phyloP scores from a whole-genome alignment of 2,329 filamentous ascomycete species.

The Stachybotrys echinatus region DNA sequence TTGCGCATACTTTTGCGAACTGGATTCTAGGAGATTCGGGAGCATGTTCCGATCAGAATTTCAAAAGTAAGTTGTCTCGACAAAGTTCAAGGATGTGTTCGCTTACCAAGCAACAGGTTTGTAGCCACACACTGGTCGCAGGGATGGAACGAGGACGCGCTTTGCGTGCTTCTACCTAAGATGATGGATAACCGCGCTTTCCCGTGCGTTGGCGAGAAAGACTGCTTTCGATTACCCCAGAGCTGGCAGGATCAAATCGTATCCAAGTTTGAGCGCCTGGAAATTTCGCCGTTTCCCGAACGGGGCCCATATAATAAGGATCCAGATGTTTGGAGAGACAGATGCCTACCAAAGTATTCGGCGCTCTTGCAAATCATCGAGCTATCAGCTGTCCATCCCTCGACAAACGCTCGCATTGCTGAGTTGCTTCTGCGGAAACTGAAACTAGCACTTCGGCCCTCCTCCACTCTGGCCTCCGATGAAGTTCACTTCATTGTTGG shows the following conservation, averaged over 20 bases:
- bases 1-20: constrained; percentile 72
- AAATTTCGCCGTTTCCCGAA: constrained; percentile 60
- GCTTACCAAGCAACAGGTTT: constrained; percentile 51
- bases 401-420: constrained; percentile 60
- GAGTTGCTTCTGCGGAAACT: constrained; percentile 62
- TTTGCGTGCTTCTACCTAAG: constrained; percentile 63
- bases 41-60: constrained; percentile 76
- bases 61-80: constrained; percentile 55
- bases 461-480: constrained; percentile 52
- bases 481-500: constrained; percentile 70
- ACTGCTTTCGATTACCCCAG: constrained; percentile 53
- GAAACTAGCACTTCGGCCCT: constrained; percentile 58
- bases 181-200: constrained; percentile 55
- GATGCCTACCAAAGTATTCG: constrained; percentile 62
- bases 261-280: constrained; percentile 61
- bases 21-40: constrained; percentile 70
- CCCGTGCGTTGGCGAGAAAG: constrained; percentile 44
- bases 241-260: constrained; percentile 71
- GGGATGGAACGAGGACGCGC: constrained; percentile 57
- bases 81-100: constrained; percentile 11
- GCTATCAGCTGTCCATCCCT: constrained; percentile 58
- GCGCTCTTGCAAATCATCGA: constrained; percentile 60
- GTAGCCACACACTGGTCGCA: constrained; percentile 69
- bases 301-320: constrained; percentile 57
- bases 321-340: constrained; percentile 55